phyloP scores from a whole-genome alignment of 495 filamentous ascomycete genomes.

The Mytilinidion resinicola region DNA sequence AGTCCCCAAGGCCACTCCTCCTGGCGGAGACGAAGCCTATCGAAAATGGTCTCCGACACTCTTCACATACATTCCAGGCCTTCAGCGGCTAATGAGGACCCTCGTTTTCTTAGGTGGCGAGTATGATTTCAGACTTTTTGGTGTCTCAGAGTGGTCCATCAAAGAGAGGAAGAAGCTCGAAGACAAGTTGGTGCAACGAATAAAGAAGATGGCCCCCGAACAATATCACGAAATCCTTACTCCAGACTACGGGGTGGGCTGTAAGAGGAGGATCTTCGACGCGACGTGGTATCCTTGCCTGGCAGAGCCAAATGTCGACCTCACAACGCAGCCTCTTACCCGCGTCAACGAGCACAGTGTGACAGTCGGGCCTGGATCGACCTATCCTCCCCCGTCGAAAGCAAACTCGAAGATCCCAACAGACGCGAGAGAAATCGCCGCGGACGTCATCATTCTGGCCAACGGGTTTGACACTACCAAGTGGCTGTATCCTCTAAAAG shows the following conservation, averaged over 20 bases:
- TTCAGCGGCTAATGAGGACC: slow-evolving; percentile 33
- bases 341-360: slow-evolving; percentile 45
- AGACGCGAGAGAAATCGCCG: slow-evolving; percentile 40
- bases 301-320: slow-evolving; percentile 47
- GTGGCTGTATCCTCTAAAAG: slow-evolving; percentile 37
- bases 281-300: slow-evolving; percentile 50
- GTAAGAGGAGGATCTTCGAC: slow-evolving; percentile 53
- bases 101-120: slow-evolving; percentile 39
- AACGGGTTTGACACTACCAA: slow-evolving; percentile 38
- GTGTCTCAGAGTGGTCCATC: slow-evolving; percentile 5
- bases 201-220: slow-evolving; percentile 47
- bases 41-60: slow-evolving; percentile 40
- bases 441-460: slow-evolving; percentile 36
- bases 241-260: slow-evolving; percentile 56
- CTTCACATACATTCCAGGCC: slow-evolving; percentile 43
- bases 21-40: slow-evolving; percentile 37
- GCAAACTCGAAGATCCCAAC: slow-evolving; percentile 2
- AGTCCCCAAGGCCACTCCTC: slow-evolving; percentile 36
- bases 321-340: slow-evolving; percentile 51
- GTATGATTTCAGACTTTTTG: slow-evolving; percentile 29
- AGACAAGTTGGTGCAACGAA: slow-evolving; percentile 39
- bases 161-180: slow-evolving; percentile 38
- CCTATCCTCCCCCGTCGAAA: slow-evolving; percentile 35
- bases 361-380: slow-evolving; percentile 46
- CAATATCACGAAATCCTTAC: slow-evolving; percentile 60